A percentile compares a stretch with the other conserved stretches of the same genome.
These are phyloP conservation scores for Dichotomopilus funicola DNA, from an alignment of 2,329 filamentous ascomycete genomes.

Conservation along the genomic window DNA sequence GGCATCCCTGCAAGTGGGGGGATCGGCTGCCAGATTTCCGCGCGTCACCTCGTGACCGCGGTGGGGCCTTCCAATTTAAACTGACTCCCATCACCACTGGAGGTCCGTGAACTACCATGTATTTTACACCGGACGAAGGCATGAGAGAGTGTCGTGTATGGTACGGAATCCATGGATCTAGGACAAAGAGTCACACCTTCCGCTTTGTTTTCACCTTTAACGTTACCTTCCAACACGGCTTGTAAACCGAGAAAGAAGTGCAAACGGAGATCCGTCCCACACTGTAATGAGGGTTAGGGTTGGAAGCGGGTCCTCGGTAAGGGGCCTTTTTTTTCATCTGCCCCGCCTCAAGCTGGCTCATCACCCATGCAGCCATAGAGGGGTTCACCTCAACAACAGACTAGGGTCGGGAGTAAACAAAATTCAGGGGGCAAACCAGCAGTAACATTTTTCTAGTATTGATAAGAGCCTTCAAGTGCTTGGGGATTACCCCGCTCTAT, in stretches of 20 bases:
- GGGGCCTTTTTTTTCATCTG: neutral
- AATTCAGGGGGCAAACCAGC: neutral
- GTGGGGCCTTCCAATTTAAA: neutral
- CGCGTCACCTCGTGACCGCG: conserved; percentile 7
- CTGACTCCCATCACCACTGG: neutral
- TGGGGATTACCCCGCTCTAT: neutral
- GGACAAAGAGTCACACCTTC: too few relatives aligned
- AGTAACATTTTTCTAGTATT: neutral
- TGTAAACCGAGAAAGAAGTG: too few relatives aligned
- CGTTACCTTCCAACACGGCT: too few relatives aligned
- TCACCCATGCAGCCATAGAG: neutral
- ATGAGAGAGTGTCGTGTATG: too few relatives aligned
- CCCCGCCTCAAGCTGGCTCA: neutral
- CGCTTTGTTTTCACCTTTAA: too few relatives aligned
- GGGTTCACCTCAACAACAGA: neutral
- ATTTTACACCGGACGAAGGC: too few relatives aligned
- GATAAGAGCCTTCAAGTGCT: too few relatives aligned
- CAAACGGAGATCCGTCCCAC: too few relatives aligned
- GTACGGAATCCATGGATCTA: too few relatives aligned
- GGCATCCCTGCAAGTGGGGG: conserved; percentile 1
- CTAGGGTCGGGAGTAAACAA: neutral
- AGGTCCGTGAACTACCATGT: too few relatives aligned
- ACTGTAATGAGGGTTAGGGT: too few relatives aligned
- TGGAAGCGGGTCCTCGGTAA: too few relatives aligned
- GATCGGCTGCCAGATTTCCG: neutral